phyloP scores from a whole-genome alignment of 1,284 basidiomycete species.

The Paramarasmius palmivorus region DNA sequence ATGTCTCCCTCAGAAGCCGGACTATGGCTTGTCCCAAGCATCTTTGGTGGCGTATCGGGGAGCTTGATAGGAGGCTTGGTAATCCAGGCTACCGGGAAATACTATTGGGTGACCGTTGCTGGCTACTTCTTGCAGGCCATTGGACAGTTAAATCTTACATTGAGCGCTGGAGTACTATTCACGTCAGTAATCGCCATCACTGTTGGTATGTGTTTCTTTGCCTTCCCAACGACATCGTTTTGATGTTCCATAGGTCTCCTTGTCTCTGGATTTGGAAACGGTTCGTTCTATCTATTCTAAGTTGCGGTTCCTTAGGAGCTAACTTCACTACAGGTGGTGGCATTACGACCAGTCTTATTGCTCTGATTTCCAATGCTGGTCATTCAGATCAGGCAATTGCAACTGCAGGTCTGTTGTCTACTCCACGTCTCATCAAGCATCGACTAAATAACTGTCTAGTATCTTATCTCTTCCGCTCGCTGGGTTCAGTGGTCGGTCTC shows the following conservation, averaged over 20 bases:
- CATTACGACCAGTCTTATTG: slow-evolving; percentile 57
- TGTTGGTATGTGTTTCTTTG: slow-evolving; percentile 34
- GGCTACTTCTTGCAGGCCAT: slow-evolving; percentile 39
- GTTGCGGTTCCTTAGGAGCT: neutral
- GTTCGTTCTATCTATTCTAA: slow-evolving; percentile 22
- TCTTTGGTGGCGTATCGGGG: slow-evolving; percentile 47
- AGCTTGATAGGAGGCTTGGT: slow-evolving; percentile 51
- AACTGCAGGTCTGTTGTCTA: slow-evolving; percentile 47
- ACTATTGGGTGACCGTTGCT: slow-evolving; percentile 49
- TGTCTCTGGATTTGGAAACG: slow-evolving; percentile 45
- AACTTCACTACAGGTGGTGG: slow-evolving; percentile 36
- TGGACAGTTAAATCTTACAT: slow-evolving; percentile 38
- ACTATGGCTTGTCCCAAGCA: slow-evolving; percentile 47
- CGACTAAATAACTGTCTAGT: slow-evolving; percentile 31
- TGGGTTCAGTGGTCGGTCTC: slow-evolving; percentile 56
- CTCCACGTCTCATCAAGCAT: neutral
- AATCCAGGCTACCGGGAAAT: slow-evolving; percentile 61
- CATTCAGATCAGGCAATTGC: slow-evolving; percentile 61
- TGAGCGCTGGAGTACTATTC: slow-evolving; percentile 38
- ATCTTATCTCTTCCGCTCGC: slow-evolving; percentile 64
- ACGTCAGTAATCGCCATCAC: slow-evolving; percentile 38
- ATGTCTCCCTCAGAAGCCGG: slow-evolving; percentile 49
- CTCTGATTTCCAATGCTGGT: slow-evolving; percentile 62
- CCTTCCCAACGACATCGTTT: neutral
- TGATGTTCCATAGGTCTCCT: slow-evolving; percentile 35